Conservation (phyloP, 1,284 basidiomycete species). For the Polyporus tsugae region DNA sequence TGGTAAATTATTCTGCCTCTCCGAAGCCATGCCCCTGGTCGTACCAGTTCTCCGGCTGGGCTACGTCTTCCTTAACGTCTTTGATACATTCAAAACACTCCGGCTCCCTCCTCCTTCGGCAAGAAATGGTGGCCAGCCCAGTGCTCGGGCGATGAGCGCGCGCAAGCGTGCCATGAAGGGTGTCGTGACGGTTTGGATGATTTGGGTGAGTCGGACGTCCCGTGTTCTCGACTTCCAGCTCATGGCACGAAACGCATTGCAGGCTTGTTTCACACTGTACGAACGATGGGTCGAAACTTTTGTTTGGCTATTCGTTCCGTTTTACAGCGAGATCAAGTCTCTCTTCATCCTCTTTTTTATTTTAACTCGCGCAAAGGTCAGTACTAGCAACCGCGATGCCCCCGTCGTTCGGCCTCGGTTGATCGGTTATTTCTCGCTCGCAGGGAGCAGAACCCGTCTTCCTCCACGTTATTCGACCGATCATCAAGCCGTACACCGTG, state of each 20-base stretch:
- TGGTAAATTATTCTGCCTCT: slow-evolving; percentile 18
- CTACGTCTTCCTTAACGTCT: slow-evolving; percentile 80
- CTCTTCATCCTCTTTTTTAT: slow-evolving; percentile 75
- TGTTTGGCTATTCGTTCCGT: slow-evolving; percentile 75
- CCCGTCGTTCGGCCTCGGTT: slow-evolving; percentile 16
- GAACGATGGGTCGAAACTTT: slow-evolving; percentile 70
- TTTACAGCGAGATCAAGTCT: slow-evolving; percentile 82
- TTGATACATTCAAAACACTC: slow-evolving; percentile 83
- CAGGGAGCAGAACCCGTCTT: slow-evolving; percentile 85
- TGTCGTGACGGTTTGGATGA: slow-evolving; percentile 80
- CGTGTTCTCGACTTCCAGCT: slow-evolving; percentile 3
- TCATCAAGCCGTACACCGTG: slow-evolving; percentile 71
- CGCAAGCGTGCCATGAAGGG: slow-evolving; percentile 86
- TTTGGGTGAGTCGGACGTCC: slow-evolving; percentile 66
- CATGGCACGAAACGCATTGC: slow-evolving; percentile 1
- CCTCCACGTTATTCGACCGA: slow-evolving; percentile 74
- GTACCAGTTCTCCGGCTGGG: slow-evolving; percentile 71
- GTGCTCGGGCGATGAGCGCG: slow-evolving; percentile 69
- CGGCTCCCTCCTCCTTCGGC: slow-evolving; percentile 68
- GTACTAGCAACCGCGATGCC: slow-evolving; percentile 38
- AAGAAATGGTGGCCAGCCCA: slow-evolving; percentile 68
- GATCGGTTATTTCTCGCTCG: slow-evolving; percentile 12
- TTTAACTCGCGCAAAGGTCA: slow-evolving; percentile 74
- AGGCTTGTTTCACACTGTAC: slow-evolving; percentile 69
- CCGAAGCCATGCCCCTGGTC: slow-evolving; percentile 66